Conservation (phyloP, 2,329 filamentous ascomycete genomes). For the Immersiporthe knoxdaviesiana region DNA sequence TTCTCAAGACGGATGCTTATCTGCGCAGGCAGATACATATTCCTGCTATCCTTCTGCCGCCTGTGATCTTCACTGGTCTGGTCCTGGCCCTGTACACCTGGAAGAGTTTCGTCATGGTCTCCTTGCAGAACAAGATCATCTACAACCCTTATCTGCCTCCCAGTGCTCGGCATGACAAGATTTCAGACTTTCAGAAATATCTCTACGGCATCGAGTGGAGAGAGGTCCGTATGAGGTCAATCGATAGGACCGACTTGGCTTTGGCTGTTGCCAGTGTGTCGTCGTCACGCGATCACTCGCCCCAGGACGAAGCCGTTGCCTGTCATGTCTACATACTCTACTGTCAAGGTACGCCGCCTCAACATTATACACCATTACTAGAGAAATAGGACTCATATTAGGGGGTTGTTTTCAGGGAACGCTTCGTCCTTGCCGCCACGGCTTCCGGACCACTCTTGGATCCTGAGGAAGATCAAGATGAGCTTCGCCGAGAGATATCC, state of each 20-base stretch:
- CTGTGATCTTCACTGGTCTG: constrained; percentile 67
- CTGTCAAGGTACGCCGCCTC: constrained; percentile 52
- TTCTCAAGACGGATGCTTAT: constrained; percentile 14
- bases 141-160: constrained; percentile 79
- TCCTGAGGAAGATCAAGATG: constrained; percentile 51
- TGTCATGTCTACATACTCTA: constrained; percentile 57
- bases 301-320: not conserved
- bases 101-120: constrained; percentile 73
- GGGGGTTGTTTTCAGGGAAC: constrained; percentile 56
- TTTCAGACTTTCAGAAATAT: constrained; percentile 62
- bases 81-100: constrained; percentile 66
- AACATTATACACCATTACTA: too few species aligned
- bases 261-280: constrained; percentile 57
- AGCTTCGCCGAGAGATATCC: constrained; percentile 35
- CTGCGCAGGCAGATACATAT: constrained; percentile 40
- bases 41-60: constrained; percentile 60
- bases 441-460: constrained; percentile 58
- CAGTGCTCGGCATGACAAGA: constrained; percentile 68
- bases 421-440: constrained; percentile 61
- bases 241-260: constrained; percentile 68
- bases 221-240: constrained; percentile 62
- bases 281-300: constrained; percentile 30
- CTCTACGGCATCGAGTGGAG: constrained; percentile 69
- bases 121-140: constrained; percentile 81
- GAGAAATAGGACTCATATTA: not conserved